These are phyloP conservation scores for Russula brevipes DNA, from an alignment of 768 basidiomycete genomes.

Conservation along the genomic window DNA sequence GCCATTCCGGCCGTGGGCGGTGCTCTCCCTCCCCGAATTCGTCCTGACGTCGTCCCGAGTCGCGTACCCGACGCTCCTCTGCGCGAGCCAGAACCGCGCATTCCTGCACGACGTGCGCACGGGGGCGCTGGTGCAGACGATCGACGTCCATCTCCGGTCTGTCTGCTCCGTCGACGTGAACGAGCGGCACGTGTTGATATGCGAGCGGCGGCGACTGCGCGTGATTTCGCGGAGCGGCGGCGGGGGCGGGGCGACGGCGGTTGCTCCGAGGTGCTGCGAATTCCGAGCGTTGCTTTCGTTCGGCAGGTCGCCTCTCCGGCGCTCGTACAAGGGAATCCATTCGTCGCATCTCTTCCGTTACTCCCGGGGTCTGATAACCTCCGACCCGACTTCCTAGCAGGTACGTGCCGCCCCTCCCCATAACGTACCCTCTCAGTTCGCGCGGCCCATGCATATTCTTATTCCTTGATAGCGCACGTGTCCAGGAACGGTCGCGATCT, in stretches of 20 bases:
- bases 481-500: constrained; percentile 36
- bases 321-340: constrained; percentile 1
- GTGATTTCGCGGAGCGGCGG: constrained; percentile 44
- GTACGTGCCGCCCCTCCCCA: not conserved
- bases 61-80: constrained; percentile 60
- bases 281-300: constrained; percentile 12
- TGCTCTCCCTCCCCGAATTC: constrained; percentile 44
- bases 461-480: constrained; percentile 35
- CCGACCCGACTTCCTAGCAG: not conserved
- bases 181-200: constrained; percentile 54
- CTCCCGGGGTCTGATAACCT: not conserved
- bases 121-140: constrained; percentile 44
- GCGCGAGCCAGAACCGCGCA: constrained; percentile 40
- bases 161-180: constrained; percentile 61
- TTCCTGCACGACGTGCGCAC: constrained; percentile 62
- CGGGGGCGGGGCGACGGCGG: constrained; percentile 35
- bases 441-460: not conserved
- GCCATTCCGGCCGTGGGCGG: constrained; percentile 57
- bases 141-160: constrained; percentile 37
- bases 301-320: not conserved
- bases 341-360: not conserved
- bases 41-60: constrained; percentile 52
- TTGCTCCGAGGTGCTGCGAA: constrained; percentile 41
- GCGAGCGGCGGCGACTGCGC: constrained; percentile 44
- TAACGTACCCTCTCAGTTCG: too few relatives aligned